Evolutionary conservation across 306 rosid genomes (phyloP).

Genomic region (Dryas alaskensis): DNA sequence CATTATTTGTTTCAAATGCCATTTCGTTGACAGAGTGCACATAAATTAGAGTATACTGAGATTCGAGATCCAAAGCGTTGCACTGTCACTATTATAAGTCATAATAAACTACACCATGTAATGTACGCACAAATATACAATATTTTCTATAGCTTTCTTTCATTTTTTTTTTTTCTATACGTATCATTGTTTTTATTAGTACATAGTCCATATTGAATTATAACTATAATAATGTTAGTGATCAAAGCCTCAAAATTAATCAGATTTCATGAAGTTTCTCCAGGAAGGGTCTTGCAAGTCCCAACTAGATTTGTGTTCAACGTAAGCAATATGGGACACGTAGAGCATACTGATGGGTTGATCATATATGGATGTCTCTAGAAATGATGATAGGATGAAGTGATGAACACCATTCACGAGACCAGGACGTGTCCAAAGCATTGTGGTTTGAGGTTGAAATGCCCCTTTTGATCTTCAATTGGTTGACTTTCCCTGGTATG

Average conservation of each 20-base stretch:
- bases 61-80: conserved; percentile 53
- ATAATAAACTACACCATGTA: neutral
- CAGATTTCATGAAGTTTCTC: conserved; percentile 36
- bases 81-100: conserved; percentile 17
- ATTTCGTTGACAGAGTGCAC: neutral
- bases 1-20: conserved; percentile 23
- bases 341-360: neutral
- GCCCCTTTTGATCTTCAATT: neutral
- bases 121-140: conserved; percentile 15
- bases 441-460: conserved; percentile 1
- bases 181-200: conserved; percentile 15
- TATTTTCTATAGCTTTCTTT: neutral
- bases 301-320: neutral
- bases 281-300: conserved; percentile 12
- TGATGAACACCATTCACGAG: conserved; percentile 32
- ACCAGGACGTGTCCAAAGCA: conserved; percentile 20
- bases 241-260: neutral
- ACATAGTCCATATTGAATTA: neutral
- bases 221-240: neutral
- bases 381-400: conserved; percentile 8
- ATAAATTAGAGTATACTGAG: conserved; percentile 35
- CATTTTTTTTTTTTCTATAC: neutral
- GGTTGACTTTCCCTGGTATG: neutral
- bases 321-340: conserved; percentile 24
- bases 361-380: conserved; percentile 7